Conservation (phyloP, 2,329 filamentous ascomycete genomes). For the Aspergillus brasiliensis region DNA sequence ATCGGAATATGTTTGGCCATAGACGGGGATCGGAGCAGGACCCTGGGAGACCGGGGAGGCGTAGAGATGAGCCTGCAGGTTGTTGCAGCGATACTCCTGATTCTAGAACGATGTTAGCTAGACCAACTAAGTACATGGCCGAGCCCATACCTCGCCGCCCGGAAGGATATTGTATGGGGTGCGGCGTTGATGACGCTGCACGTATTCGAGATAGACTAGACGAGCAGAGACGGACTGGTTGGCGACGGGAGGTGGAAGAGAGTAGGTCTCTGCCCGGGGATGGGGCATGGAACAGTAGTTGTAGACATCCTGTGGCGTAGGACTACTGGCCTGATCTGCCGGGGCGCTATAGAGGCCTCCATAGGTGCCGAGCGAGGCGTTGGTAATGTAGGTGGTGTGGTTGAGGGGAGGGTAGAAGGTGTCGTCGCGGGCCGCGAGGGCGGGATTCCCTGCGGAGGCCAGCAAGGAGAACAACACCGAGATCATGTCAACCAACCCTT, state of each 20-base stretch:
- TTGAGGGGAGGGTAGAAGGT: slow-evolving; percentile 44
- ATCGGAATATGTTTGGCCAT: slow-evolving; percentile 41
- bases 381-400: slow-evolving; percentile 39
- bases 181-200: slow-evolving; percentile 43
- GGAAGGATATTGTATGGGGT: slow-evolving; percentile 45
- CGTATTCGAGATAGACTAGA: slow-evolving; percentile 42
- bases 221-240: slow-evolving; percentile 31
- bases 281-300: slow-evolving; percentile 47
- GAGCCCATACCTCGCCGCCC: slow-evolving; percentile 35
- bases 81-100: slow-evolving; percentile 41
- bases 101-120: slow-evolving; percentile 26
- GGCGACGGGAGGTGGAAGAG: slow-evolving; percentile 30
- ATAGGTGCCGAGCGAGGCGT: slow-evolving; percentile 39
- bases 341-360: slow-evolving; percentile 40
- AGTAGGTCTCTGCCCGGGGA: slow-evolving; percentile 36
- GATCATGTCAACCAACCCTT: slow-evolving; percentile 21
- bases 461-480: slow-evolving; percentile 14
- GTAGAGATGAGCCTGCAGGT: slow-evolving; percentile 41
- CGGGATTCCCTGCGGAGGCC: slow-evolving; percentile 6
- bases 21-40: slow-evolving; percentile 32
- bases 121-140: neutral
- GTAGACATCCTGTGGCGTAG: slow-evolving; percentile 35
- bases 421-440: slow-evolving; percentile 16
- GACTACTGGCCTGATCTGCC: slow-evolving; percentile 17
- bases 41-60: slow-evolving; percentile 25